A percentile compares a stretch with the other conserved stretches of the same genome.
phyloP scores from a whole-genome alignment of 1,284 basidiomycete genomes.

The Malassezia obtusa region DNA sequence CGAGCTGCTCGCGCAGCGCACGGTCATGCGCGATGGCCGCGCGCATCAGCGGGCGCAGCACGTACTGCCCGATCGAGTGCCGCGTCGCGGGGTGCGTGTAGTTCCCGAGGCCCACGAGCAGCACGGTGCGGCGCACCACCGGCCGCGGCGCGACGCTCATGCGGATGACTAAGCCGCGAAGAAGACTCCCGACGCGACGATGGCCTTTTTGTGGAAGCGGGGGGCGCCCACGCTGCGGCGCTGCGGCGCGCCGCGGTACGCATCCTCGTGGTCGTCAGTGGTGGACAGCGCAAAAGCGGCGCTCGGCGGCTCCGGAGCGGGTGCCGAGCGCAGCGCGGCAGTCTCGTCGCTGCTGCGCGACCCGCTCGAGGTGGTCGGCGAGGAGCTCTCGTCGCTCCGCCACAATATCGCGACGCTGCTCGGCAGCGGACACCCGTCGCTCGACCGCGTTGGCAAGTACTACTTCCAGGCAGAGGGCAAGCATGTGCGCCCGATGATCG shows the following conservation, averaged over 20 bases:
- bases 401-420: conserved; percentile 68
- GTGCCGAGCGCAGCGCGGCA: not conserved
- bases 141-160: not conserved
- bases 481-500: conserved; percentile 79
- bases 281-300: conserved; percentile 4
- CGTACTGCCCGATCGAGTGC: conserved; percentile 16
- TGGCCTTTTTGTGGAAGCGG: conserved; percentile 2
- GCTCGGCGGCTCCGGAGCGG: not conserved
- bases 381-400: conserved; percentile 63
- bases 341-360: conserved; percentile 19
- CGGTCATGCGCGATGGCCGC: conserved; percentile 2
- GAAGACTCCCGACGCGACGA: not conserved
- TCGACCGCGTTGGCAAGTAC: conserved; percentile 80
- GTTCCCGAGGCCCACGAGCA: conserved; percentile 15
- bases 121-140: conserved; percentile 7
- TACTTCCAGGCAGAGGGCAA: conserved; percentile 69
- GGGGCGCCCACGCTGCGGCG: not conserved
- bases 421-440: conserved; percentile 75
- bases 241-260: not conserved
- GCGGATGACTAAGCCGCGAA: conserved; percentile 9
- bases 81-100: conserved; percentile 15
- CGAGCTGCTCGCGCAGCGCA: not conserved
- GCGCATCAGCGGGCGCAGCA: not conserved
- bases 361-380: conserved; percentile 33
- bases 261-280: conserved; percentile 9